A percentile compares a stretch with the other conserved stretches of the same genome.
Evolutionary conservation across 2,329 filamentous ascomycete species (phyloP).

Genomic region (Hypoxylon sp.): DNA sequence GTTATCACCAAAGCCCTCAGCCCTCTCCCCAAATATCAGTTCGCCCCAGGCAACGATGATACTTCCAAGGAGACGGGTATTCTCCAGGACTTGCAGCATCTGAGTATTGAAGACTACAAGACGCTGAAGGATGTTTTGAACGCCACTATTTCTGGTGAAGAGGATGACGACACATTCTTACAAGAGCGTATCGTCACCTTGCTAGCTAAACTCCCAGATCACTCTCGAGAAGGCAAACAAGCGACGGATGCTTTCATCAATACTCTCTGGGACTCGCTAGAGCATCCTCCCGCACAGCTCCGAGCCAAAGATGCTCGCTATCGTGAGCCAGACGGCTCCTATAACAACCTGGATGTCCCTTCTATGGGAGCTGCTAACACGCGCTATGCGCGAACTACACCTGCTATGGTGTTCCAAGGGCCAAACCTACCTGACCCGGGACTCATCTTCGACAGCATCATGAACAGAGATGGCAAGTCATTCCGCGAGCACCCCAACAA

Average conservation of each 20-base stretch:
- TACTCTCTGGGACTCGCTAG: slow-evolving; percentile 39
- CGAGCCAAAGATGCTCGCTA: slow-evolving; percentile 25
- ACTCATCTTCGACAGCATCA: slow-evolving; percentile 54
- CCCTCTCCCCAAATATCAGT: slow-evolving; percentile 42
- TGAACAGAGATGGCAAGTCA: slow-evolving; percentile 46
- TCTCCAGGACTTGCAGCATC: slow-evolving; percentile 33
- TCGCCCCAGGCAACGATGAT: slow-evolving; percentile 43
- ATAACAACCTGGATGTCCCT: slow-evolving; percentile 52
- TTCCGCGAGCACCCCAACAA: slow-evolving; percentile 58
- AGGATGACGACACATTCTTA: slow-evolving; percentile 41
- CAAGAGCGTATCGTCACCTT: slow-evolving; percentile 45
- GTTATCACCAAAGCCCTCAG: slow-evolving; percentile 39
- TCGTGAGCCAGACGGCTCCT: slow-evolving; percentile 50
- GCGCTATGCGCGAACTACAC: slow-evolving; percentile 53
- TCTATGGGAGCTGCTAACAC: slow-evolving; percentile 53
- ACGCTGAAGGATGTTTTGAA: slow-evolving; percentile 39
- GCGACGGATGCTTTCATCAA: slow-evolving; percentile 44
- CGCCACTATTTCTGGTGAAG: slow-evolving; percentile 33
- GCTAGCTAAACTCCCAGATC: slow-evolving; percentile 40
- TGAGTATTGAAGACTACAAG: slow-evolving; percentile 40
- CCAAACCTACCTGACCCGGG: slow-evolving; percentile 52
- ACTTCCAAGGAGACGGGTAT: slow-evolving; percentile 40
- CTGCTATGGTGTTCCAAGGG: slow-evolving; percentile 46
- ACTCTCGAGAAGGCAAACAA: slow-evolving; percentile 39
- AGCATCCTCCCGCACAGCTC: slow-evolving; percentile 42